phyloP scores from a whole-genome alignment of 2,329 filamentous ascomycete genomes.

The Sporothrix pseudoabietina region DNA sequence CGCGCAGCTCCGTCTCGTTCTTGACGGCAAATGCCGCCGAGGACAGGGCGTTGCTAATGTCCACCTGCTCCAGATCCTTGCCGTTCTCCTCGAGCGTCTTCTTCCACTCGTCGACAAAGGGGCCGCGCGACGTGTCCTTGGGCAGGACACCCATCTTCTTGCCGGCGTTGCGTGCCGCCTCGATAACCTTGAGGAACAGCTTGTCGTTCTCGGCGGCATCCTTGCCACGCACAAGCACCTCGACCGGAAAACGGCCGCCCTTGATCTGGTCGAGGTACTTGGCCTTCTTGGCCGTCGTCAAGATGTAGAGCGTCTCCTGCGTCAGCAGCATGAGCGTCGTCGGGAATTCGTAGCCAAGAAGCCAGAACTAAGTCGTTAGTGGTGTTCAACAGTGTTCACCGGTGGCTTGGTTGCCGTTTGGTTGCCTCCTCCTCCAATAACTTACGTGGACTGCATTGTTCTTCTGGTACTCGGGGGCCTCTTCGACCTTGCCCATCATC shows the following conservation, averaged over 20 bases:
- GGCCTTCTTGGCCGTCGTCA: slow-evolving; percentile 98
- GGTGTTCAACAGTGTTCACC: background rate
- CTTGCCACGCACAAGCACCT: slow-evolving; percentile 89
- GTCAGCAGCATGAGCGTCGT: slow-evolving; percentile 94
- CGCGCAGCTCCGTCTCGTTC: slow-evolving; percentile 89
- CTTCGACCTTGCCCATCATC: slow-evolving; percentile 93
- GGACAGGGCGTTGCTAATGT: slow-evolving; percentile 81
- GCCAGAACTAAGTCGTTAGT: slow-evolving; percentile 73
- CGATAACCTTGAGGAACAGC: slow-evolving; percentile 79
- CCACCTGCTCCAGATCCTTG: slow-evolving; percentile 86
- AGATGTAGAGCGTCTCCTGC: slow-evolving; percentile 80
- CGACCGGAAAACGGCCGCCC: slow-evolving; percentile 86
- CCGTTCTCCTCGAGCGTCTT: slow-evolving; percentile 74
- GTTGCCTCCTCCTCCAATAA: background rate
- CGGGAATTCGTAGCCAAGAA: slow-evolving; percentile 97
- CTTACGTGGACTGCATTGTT: slow-evolving; percentile 91
- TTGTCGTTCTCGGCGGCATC: slow-evolving; percentile 90
- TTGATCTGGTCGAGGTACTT: slow-evolving; percentile 92
- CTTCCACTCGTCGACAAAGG: slow-evolving; percentile 97
- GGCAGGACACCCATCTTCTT: slow-evolving; percentile 87
- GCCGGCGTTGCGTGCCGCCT: slow-evolving; percentile 83
- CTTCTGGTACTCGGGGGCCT: slow-evolving; percentile 85
- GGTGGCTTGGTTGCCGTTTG: no score
- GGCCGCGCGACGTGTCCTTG: slow-evolving; percentile 82
- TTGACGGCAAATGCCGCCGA: slow-evolving; percentile 85